Percentiles rank a stretch among this genome's conserved stretches.
phyloP scores from a whole-genome alignment of 164 flowering plant genomes.

The Macadamia tetraphylla region DNA sequence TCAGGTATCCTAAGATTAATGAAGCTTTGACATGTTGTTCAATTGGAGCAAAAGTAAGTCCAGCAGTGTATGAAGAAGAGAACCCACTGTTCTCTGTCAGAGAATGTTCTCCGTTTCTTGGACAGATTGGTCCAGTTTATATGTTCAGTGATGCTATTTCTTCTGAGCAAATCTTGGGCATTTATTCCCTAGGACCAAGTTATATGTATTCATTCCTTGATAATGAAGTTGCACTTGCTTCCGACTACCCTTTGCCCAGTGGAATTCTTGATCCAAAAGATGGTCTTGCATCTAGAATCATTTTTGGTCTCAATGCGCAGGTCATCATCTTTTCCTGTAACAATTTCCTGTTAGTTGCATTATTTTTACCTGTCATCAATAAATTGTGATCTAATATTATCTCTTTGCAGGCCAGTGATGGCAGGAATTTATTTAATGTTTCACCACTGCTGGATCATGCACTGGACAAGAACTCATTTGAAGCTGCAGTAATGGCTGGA shows the following conservation, averaged over 20 bases:
- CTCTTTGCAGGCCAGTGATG: constrained; percentile 78
- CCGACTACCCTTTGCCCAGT: constrained; percentile 44
- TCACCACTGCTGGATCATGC: constrained; percentile 58
- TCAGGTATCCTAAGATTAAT: constrained; percentile 82
- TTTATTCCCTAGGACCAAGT: constrained; percentile 86
- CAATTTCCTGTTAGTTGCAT: background rate
- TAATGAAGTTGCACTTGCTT: constrained; percentile 48
- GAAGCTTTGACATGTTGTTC: constrained; percentile 61
- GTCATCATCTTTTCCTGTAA: constrained; percentile 27
- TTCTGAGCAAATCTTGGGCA: constrained; percentile 77
- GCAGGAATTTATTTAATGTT: constrained; percentile 68
- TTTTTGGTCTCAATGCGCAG: constrained; percentile 96
- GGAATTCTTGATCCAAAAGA: constrained; percentile 82
- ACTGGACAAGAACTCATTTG: constrained; percentile 50
- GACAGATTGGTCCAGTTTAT: constrained; percentile 96
- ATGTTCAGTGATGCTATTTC: constrained; percentile 79
- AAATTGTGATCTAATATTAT: constrained; percentile 10
- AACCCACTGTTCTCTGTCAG: constrained; percentile 26
- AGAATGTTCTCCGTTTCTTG: constrained; percentile 70
- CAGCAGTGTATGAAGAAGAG: constrained; percentile 49
- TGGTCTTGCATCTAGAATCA: constrained; percentile 80
- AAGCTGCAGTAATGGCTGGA: constrained; percentile 65
- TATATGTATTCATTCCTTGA: constrained; percentile 96
- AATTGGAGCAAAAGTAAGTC: constrained; percentile 52
- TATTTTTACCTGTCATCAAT: background rate